Percentiles rank a stretch among this genome's conserved stretches.
Evolutionary conservation across 495 filamentous ascomycete species (phyloP).

Genomic region (Aspergillus wentii): DNA sequence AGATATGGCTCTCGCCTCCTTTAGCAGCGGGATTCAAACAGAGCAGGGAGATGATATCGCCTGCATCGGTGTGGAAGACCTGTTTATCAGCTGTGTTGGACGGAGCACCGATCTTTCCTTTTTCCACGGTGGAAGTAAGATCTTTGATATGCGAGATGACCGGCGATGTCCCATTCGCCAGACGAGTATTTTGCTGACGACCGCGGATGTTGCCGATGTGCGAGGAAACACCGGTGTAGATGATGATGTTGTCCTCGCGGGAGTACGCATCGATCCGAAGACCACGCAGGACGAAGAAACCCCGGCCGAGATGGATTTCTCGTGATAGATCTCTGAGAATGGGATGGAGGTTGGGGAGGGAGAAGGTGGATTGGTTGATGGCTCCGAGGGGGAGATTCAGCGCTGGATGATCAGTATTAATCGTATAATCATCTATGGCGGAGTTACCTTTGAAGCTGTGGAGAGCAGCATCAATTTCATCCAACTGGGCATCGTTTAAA

Average conservation of each 20-base stretch:
- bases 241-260: conserved; percentile 56
- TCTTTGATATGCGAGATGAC: conserved; percentile 53
- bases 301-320: conserved; percentile 52
- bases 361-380: conserved; percentile 51
- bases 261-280: conserved; percentile 46
- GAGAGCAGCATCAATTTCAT: conserved; percentile 53
- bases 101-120: conserved; percentile 42
- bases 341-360: conserved; percentile 45
- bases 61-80: conserved; percentile 69
- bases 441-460: conserved; percentile 48
- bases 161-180: conserved; percentile 9
- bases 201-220: conserved; percentile 50
- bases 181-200: conserved; percentile 40
- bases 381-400: conserved; percentile 40
- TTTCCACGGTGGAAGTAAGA: conserved; percentile 35
- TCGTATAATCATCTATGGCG: neutral
- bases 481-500: conserved; percentile 41
- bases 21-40: conserved; percentile 40
- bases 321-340: conserved; percentile 45
- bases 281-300: conserved; percentile 61
- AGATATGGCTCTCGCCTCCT: conserved; percentile 52
- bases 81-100: conserved; percentile 55
- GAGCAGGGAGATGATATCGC: conserved; percentile 59
- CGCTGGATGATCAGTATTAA: conserved; percentile 16
- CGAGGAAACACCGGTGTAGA: conserved; percentile 52